Base-by-base conservation (phyloP, 225 moss, liverwort and hornwort species). In the Sphagnum contortum region DNA sequence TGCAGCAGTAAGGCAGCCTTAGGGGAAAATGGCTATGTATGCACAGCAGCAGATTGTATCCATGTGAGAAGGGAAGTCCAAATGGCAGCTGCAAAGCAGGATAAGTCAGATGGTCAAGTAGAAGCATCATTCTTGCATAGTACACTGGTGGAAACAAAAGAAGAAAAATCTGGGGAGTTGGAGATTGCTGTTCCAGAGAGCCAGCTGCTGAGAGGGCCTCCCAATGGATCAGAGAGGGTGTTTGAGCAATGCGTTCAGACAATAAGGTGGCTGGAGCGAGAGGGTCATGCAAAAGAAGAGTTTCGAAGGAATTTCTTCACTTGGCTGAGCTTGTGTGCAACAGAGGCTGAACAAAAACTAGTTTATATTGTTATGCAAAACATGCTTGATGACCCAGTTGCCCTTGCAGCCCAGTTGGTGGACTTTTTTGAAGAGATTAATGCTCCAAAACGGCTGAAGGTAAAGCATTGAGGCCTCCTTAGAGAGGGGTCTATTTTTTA, bases 271-370 rank as follows among this genome's bases (percentile, higher is more conserved):
- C 14, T 64, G 49, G 64, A 64, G 49, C 29, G 48, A 9, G 13
- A 64, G 48, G 49, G 64, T 4, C 64, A 64, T 12, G 5, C 50
- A 44, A 49, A 49, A 8, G 29, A 47, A 48, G 64, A 48, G 5
- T 64, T 64, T 4, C 64, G 64, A 8, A 48, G 29, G 13, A 51
- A 49, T 2, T 64, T 64, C 51, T 51, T 64, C 13, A 64, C 64
- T 5, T 64, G 64, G 64, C 14, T 64, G 9, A 64, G 64, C 51
- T 29, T 49, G 64, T 29, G 64, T 47, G 64, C 64, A 47, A 48
- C 64, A 64, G 64, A 47, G 9, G 49, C 48, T 49, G 64, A 64
- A 10, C 49, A 50, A 49, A 51, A 49, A 50, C 48, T 47, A 51
- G 64, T 64, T 3, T 29, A 64, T 50, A 49, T 64, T 48, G 29